Base-by-base conservation (phyloP, 352 stramenopile genomes). In the Phytophthora pinifolia region DNA sequence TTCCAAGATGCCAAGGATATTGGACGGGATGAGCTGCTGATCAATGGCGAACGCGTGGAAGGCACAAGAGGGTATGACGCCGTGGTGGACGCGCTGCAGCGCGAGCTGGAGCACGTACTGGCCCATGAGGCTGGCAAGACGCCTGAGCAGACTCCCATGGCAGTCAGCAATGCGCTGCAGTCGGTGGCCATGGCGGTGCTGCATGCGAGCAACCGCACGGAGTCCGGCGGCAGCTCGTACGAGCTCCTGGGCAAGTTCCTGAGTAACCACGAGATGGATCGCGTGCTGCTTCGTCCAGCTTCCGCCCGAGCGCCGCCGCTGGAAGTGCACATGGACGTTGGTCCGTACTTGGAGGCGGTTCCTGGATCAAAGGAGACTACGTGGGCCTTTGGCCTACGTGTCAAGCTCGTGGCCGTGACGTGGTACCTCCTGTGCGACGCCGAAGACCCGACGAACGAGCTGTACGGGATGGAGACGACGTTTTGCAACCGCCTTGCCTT, bases 1-100 rank as follows among this genome's bases (percentile, higher is more conserved):
- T 88, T 88, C 44, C 83, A 93, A 54, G 83, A 93, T 48, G 70
- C 83, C 6, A 93, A 93, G 55, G 83, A 93, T 59, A 83, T 93
- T 48, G 62, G 72, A 31, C 78, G 83, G n/a, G 83, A 93, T 51
- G 76, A 89, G 33, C 30, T 93, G 8, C 15, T 75, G n/a, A 73
- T 93, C 22, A 86, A 89, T 61, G 80, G 80, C 2, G 42, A 75
- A 18, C 50, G 62, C 0, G 60, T 86, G 5, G 44, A 68, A 42
- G 78, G 81, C 9, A 70, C 68, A 2, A 57, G 72, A 31, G 80
- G 80, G 1, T 93, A 93, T 61, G 74, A 84, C 32, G 67, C 69
- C 0, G 69, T 89, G 18, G 65, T 92, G 44, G 59, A 73, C 22
- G 59, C 50, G 1, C 46, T 92, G 8, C 68, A 83, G 34, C 46